These are phyloP conservation scores for Cyclotella cryptica DNA, from an alignment of 108 stramenopile genomes.

Conservation along the genomic window DNA sequence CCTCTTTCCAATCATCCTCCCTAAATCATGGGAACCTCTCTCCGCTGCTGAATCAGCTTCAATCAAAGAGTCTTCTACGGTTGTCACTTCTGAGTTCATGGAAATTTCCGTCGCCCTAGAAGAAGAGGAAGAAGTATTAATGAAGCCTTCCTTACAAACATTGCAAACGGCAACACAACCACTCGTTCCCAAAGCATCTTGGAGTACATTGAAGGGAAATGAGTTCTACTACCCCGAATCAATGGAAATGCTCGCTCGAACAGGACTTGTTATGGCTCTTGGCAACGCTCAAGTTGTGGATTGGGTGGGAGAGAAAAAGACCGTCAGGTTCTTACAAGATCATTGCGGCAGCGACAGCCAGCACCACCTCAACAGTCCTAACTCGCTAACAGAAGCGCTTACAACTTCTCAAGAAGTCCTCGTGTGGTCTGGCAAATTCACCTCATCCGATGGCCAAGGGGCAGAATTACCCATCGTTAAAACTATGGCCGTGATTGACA, in stretches of 20 bases:
- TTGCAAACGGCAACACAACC: slow-evolving; percentile 53
- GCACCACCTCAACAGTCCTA: not conserved
- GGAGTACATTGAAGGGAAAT: slow-evolving; percentile 61
- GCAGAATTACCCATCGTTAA: slow-evolving; percentile 77
- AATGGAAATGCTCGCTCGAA: slow-evolving; percentile 56
- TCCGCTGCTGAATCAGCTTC: not conserved
- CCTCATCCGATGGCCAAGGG: slow-evolving; percentile 56
- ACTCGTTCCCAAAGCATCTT: slow-evolving; percentile 63
- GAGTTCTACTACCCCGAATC: slow-evolving; percentile 68
- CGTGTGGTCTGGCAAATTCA: slow-evolving; percentile 73
- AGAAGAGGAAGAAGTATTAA: slow-evolving; percentile 2
- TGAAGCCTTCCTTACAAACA: slow-evolving; percentile 31
- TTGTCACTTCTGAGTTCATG: slow-evolving; percentile 5
- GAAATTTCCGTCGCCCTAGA: slow-evolving; percentile 36
- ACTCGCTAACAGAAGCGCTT: slow-evolving; percentile 16
- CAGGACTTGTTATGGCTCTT: slow-evolving; percentile 59
- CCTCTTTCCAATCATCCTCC: slow-evolving; percentile 53
- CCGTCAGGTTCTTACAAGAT: slow-evolving; percentile 46
- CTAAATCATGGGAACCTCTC: slow-evolving; percentile 38
- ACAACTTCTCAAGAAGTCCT: slow-evolving; percentile 52
- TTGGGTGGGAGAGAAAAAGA: slow-evolving; percentile 67
- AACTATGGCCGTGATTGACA: slow-evolving; percentile 67
- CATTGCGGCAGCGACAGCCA: slow-evolving; percentile 13
- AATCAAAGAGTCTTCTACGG: not conserved
- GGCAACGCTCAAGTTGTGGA: slow-evolving; percentile 52